Evolutionary conservation across 805 yeast genomes (phyloP), one percentile per base, ranked within the genome.

Genomic region (Barnettozyma sucrosica): DNA sequence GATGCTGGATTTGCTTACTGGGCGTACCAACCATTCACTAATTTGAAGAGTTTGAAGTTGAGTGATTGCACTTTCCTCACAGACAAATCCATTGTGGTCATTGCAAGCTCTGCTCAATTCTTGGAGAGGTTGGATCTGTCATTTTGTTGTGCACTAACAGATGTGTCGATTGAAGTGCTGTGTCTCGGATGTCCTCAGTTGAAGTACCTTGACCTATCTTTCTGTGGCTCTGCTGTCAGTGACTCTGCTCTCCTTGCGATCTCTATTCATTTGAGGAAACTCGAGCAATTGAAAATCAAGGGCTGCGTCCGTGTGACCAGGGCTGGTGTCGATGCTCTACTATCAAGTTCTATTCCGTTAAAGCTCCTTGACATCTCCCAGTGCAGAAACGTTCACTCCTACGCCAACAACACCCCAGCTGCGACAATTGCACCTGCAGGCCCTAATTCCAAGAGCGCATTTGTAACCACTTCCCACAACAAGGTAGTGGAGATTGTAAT

Each of bases 221-320:
- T 83, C 57, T 85, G 92, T 64, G 92, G 92, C 4, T 75, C 85
- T 26, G 90, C 92, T 1, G 89, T 85, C 5, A 80, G 88, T 57
- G 92, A 85, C 56, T 73, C 81, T 16, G 79, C 89, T 1, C 61
- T 85, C 36, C 71, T 79, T 33, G 76, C 83, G 0, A 71, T 85
- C 9, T 78, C 86, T 2, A 61, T 77, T 30, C 77, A 80, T 52
- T 65, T 84, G 51, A 66, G 72, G 46, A 58, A 68, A 30, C 62
- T 85, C 52, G 73, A 74, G 45, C 59, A 66, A 20, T 66, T 85
- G 45, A 66, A 68, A 3, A 69, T 85, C 18, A 79, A 78, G 45
- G 92, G 93, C 1, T 85, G 93, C 65, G 73, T 83, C 10, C 69
- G 90, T 52, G 90, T 83, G 8, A 85, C 92, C 1, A 69, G 88